Percentiles rank a stretch among this genome's conserved stretches.
Conservation (phyloP, 345 rosid species). For the Kandelia obovata region DNA sequence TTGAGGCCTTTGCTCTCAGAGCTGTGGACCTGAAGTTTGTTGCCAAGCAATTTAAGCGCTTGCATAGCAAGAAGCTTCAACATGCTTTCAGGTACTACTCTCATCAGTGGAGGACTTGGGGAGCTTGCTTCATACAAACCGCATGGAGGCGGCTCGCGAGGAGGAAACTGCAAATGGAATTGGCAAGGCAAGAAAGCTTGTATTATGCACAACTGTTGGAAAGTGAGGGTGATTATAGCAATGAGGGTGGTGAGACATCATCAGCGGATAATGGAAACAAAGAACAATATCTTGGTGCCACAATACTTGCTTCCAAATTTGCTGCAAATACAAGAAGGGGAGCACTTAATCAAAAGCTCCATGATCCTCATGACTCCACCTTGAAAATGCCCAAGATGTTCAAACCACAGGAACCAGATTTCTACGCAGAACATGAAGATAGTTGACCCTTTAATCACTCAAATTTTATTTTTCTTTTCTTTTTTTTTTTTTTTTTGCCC, state of each 20-base stretch:
- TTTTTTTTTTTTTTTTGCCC: too few species aligned
- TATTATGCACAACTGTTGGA: constrained; percentile 21
- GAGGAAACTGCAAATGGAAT: constrained; percentile 61
- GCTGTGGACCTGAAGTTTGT: constrained; percentile 75
- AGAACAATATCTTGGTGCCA: constrained; percentile 45
- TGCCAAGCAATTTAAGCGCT: constrained; percentile 73
- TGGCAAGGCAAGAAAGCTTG: constrained; percentile 54
- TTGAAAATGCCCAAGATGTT: constrained; percentile 86
- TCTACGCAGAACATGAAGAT: constrained; percentile 33
- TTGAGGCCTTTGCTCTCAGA: constrained; percentile 74
- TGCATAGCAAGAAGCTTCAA: constrained; percentile 81
- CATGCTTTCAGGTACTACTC: constrained; percentile 94
- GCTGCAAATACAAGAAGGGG: constrained; percentile 59
- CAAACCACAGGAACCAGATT: constrained; percentile 78
- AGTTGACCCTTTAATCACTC: neutral
- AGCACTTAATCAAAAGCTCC: constrained; percentile 26
- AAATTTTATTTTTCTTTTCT: too few species aligned
- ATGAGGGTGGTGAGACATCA: constrained; percentile 11
- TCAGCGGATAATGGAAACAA: constrained; percentile 20
- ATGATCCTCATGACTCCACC: constrained; percentile 43
- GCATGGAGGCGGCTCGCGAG: constrained; percentile 65
- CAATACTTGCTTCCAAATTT: constrained; percentile 63
- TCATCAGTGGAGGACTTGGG: constrained; percentile 91
- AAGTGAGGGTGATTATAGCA: constrained; percentile 8
- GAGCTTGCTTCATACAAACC: constrained; percentile 67